Conservation (phyloP, 257 asterid species). For the Capsicum pubescens region DNA sequence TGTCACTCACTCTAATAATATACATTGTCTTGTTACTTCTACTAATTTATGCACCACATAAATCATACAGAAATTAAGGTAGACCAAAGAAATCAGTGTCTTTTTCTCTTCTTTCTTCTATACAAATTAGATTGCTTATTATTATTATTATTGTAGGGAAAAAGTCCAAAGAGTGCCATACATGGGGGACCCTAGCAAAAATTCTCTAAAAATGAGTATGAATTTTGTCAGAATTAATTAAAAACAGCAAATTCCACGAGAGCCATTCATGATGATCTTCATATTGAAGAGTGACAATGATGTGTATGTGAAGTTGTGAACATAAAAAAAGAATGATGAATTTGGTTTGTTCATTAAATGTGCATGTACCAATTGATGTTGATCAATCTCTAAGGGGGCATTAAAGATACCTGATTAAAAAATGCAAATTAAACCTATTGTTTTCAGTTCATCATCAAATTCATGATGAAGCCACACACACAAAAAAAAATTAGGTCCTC, state of each 20-base stretch:
- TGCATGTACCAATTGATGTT: constrained; percentile 33
- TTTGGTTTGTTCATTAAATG: constrained; percentile 4
- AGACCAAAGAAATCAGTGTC: background rate
- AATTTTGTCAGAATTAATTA: background rate
- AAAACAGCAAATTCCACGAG: background rate
- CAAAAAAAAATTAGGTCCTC: constrained; percentile 27
- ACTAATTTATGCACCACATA: constrained; percentile 3
- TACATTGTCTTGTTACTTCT: background rate
- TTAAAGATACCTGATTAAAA: constrained; percentile 18
- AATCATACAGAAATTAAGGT: constrained; percentile 26
- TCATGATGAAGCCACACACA: constrained; percentile 35
- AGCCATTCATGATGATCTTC: background rate
- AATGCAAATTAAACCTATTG: constrained; percentile 27
- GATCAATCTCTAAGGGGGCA: constrained; percentile 31
- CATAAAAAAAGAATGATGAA: background rate
- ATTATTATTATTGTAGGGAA: constrained; percentile 9
- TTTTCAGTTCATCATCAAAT: constrained; percentile 24
- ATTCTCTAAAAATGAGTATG: background rate
- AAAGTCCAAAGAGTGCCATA: background rate
- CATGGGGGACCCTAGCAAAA: background rate
- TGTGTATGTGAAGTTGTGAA: background rate
- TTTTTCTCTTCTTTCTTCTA: background rate
- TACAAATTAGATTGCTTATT: background rate
- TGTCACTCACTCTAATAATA: constrained; percentile 32
- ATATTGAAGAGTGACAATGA: constrained; percentile 25